Conservation (phyloP, 805 yeast genomes). For the Hemisphaericaspora nanyangensis region DNA sequence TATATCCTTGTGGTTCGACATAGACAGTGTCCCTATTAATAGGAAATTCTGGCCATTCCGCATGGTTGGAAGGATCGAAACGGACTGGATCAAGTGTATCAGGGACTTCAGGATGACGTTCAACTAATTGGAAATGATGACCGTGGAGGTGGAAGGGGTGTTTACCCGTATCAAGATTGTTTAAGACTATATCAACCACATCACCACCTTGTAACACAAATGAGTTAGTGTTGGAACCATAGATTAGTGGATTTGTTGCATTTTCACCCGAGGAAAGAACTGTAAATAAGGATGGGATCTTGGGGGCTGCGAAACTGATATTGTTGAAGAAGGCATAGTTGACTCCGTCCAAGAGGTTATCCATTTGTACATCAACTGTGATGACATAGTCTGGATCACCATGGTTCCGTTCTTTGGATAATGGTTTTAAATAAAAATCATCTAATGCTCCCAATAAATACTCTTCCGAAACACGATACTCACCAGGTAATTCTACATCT, state of each 20-base stretch:
- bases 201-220: constrained; percentile 57
- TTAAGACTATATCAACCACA: constrained; percentile 69
- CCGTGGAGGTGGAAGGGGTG: constrained; percentile 81
- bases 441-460: constrained; percentile 48
- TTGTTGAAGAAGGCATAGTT: constrained; percentile 75
- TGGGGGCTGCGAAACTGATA: constrained; percentile 59
- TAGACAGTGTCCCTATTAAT: constrained; percentile 66
- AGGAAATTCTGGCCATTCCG: constrained; percentile 54
- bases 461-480: constrained; percentile 25
- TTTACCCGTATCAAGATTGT: constrained; percentile 75
- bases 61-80: constrained; percentile 37
- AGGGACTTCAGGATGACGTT: constrained; percentile 45
- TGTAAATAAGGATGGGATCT: constrained; percentile 65
- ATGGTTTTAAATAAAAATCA: constrained; percentile 73
- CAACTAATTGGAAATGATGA: constrained; percentile 61
- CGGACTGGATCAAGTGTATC: constrained; percentile 50
- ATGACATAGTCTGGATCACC: constrained; percentile 61
- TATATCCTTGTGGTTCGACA: constrained; percentile 63
- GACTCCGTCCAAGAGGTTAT: constrained; percentile 68
- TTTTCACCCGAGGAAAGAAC: constrained; percentile 57
- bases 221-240: constrained; percentile 67
- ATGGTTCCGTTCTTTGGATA: constrained; percentile 32
- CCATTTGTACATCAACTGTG: constrained; percentile 58
- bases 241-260: constrained; percentile 56
- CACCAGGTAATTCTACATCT: constrained; percentile 14